These are phyloP conservation scores for Penicillium sp. DNA, from an alignment of 2,329 filamentous ascomycete genomes.

Conservation along the genomic window DNA sequence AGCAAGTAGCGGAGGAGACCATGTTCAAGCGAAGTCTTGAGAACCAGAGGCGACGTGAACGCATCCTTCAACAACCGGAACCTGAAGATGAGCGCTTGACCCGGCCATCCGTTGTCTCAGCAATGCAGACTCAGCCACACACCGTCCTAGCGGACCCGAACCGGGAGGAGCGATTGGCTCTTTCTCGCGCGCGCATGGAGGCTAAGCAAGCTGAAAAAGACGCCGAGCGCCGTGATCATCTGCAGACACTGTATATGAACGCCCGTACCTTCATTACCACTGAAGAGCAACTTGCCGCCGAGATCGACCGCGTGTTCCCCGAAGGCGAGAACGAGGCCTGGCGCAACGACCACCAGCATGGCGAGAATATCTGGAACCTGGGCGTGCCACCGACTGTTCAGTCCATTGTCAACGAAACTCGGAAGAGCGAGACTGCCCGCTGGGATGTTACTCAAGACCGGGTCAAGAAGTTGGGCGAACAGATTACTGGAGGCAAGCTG, in stretches of 20 bases:
- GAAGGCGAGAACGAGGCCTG: constrained; percentile 54
- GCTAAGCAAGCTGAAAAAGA: constrained; percentile 55
- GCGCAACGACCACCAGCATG: constrained; percentile 45
- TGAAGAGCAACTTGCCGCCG: constrained; percentile 72
- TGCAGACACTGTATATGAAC: constrained; percentile 89
- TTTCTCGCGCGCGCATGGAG: constrained; percentile 41
- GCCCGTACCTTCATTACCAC: constrained; percentile 83
- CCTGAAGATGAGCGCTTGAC: constrained; percentile 77
- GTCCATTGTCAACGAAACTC: constrained; percentile 32
- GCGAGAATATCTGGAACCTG: constrained; percentile 56
- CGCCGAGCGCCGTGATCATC: constrained; percentile 65
- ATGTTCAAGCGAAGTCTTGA: constrained; percentile 46
- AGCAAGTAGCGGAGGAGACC: constrained; percentile 49
- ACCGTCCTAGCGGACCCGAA: constrained; percentile 63
- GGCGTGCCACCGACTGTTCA: constrained; percentile 48
- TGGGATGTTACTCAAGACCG: constrained; percentile 56
- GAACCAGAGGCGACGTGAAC: constrained; percentile 55
- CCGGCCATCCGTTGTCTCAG: constrained; percentile 62
- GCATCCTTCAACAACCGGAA: constrained; percentile 63
- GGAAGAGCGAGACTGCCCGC: constrained; percentile 35
- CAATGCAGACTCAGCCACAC: constrained; percentile 53
- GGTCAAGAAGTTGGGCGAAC: constrained; percentile 66
- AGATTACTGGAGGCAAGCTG: constrained; percentile 68
- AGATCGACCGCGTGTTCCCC: constrained; percentile 76
- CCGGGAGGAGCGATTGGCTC: constrained; percentile 58